Percentiles rank a stretch among this genome's conserved stretches.
Evolutionary conservation across 805 yeast genomes (phyloP).

Genomic region (Starmerella bombicola): DNA sequence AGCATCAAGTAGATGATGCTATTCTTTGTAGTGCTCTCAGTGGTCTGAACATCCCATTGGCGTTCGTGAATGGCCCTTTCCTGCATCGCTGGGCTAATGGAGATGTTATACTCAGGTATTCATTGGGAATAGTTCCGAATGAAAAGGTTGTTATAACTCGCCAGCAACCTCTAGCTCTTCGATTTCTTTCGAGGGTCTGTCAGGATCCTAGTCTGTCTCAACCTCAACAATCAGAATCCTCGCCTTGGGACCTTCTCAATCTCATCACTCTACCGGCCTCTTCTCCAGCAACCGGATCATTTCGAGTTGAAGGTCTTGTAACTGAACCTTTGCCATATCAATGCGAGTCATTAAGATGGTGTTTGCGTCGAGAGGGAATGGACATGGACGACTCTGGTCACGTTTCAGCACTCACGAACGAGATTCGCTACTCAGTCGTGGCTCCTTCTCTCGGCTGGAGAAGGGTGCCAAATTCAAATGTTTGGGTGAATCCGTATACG

Average conservation of each 20-base stretch:
- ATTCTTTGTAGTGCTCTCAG: not conserved
- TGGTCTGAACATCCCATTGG: not conserved
- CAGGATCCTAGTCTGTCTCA: slow-evolving; percentile 12
- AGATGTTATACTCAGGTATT: not conserved
- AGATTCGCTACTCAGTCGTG: slow-evolving; percentile 17
- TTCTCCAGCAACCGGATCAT: slow-evolving; percentile 6
- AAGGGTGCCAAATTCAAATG: slow-evolving; percentile 9
- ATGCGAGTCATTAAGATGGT: slow-evolving; percentile 30
- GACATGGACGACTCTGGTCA: slow-evolving; percentile 9
- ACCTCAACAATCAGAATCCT: slow-evolving; percentile 11
- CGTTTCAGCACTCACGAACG: slow-evolving; percentile 20
- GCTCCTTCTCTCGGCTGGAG: slow-evolving; percentile 25
- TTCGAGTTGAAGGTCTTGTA: slow-evolving; percentile 12
- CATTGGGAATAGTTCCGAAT: slow-evolving; percentile 4
- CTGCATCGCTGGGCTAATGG: not conserved
- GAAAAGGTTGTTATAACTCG: not conserved
- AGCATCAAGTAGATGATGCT: no score
- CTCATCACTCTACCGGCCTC: slow-evolving; percentile 6
- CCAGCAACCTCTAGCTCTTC: slow-evolving; percentile 3
- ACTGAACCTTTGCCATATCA: slow-evolving; percentile 27
- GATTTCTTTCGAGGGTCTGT: slow-evolving; percentile 12
- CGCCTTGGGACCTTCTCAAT: slow-evolving; percentile 13
- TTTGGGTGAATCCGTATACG: slow-evolving; percentile 26
- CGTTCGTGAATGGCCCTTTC: not conserved
- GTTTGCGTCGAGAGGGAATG: slow-evolving; percentile 29